Evolutionary conservation across 345 rosid genomes (phyloP), one percentile per base, ranked within the genome.

Genomic region (Syzygium aromaticum): DNA sequence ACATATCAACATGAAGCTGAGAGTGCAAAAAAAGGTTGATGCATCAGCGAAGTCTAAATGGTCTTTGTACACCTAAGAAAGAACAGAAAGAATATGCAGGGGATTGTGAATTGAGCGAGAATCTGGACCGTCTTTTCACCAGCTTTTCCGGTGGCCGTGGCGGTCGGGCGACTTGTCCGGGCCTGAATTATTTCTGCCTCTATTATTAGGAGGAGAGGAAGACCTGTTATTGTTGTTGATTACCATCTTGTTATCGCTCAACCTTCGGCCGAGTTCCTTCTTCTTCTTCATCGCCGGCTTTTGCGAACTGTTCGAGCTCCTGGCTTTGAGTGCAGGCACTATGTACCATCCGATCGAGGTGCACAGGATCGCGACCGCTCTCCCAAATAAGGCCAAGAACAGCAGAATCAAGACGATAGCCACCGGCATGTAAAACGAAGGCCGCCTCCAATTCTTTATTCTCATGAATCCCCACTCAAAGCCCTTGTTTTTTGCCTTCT

Each of bases 261-360:
- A 77, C 86, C 89, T 92, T 89, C 94, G 90, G n/a, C 56, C 82
- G 54, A 88, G 90, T 84, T 91, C 90, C 86, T 92, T 94, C 95
- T 92, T 95, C 93, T 89, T 94, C 73, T 84, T 83, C 85, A 83
- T 54, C 7, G 89, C 78, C 56, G 57, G 80, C 6, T 63, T 85
- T 86, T 86, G 90, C 84, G 90, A 87, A 27, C 84, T 53, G 23
- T 51, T 49, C 46, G 49, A 63, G 46, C 85, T 87, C 82, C 90
- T 86, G 46, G 89, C 92, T 23, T 85, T 87, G 33, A 94, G 85
- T 57, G 90, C 73, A 40, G 99, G 97, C 30, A 94, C 90, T 17
- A 94, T 13, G 89, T 94, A 96, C 99, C 99, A 96, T 46, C 91
- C 95, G 7, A 95, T 84, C 83, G 95, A 96, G 67, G 94, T 91